A percentile compares a stretch with the other conserved stretches of the same genome.
These are phyloP conservation scores for Ascoidea asiatica DNA, from an alignment of 805 yeast genomes.

Conservation along the genomic window DNA sequence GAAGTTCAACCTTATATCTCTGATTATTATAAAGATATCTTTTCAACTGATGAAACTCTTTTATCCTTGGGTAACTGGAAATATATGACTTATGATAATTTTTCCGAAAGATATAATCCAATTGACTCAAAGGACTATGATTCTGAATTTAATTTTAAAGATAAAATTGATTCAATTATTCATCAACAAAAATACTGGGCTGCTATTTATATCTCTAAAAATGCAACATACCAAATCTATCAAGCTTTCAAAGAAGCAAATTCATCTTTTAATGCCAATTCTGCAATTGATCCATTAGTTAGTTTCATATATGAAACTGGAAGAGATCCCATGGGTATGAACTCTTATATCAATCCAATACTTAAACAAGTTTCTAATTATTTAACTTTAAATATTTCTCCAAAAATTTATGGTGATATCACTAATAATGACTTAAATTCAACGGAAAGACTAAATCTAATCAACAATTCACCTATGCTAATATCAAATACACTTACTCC, in stretches of 20 bases:
- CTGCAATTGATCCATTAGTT: constrained; percentile 24
- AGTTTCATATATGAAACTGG: constrained; percentile 45
- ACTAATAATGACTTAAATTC: constrained; percentile 13
- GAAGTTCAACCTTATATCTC: too few relatives aligned
- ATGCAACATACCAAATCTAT: constrained; percentile 25
- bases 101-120: constrained; percentile 14
- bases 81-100: constrained; percentile 15
- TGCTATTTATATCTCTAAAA: constrained; percentile 35
- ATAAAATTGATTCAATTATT: constrained; percentile 29
- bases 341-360: constrained; percentile 28
- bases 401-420: constrained; percentile 15
- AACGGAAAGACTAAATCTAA: constrained; percentile 15
- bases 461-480: constrained; percentile 12
- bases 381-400: constrained; percentile 14
- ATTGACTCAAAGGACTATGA: constrained; percentile 12
- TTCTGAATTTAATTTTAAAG: constrained; percentile 14
- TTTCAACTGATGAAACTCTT: constrained; percentile 5
- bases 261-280: constrained; percentile 7
- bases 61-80: constrained; percentile 18
- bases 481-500: constrained; percentile 24
- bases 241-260: constrained; percentile 14
- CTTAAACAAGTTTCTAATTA: constrained; percentile 22
- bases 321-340: constrained; percentile 41
- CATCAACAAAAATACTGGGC: constrained; percentile 53
- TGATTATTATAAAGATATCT: too few relatives aligned